phyloP scores from a whole-genome alignment of 2,329 filamentous ascomycete species.

The Penicillium sp. region DNA sequence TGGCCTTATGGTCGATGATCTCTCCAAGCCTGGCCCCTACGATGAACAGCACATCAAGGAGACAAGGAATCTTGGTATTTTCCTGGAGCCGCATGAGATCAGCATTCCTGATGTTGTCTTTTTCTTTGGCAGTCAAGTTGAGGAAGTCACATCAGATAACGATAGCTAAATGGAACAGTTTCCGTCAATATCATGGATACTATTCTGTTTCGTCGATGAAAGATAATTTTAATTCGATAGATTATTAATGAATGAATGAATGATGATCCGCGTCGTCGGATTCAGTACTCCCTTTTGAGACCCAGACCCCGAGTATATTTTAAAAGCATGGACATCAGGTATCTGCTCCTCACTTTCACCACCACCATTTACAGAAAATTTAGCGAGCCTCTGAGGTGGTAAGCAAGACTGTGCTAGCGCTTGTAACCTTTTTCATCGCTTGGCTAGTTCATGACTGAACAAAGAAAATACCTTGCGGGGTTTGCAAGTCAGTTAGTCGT shows the following conservation, averaged over 20 bases:
- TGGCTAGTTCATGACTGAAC: background rate
- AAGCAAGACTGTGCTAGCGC: background rate
- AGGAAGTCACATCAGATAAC: background rate
- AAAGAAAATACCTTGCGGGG: background rate
- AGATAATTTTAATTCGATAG: no score
- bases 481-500: background rate
- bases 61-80: background rate
- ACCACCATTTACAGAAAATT: background rate
- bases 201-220: background rate
- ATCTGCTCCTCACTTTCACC: background rate
- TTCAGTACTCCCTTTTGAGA: background rate
- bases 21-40: background rate
- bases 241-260: no score
- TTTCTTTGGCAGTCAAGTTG: background rate
- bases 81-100: background rate
- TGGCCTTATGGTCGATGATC: background rate
- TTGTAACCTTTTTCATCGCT: background rate
- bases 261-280: no score
- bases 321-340: background rate
- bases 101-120: background rate
- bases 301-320: background rate
- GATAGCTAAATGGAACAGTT: background rate
- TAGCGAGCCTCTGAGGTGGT: background rate
- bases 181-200: background rate
- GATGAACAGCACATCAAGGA: background rate